phyloP scores from a whole-genome alignment of 495 filamentous ascomycete species.

The Talaromyces thailandensis region DNA sequence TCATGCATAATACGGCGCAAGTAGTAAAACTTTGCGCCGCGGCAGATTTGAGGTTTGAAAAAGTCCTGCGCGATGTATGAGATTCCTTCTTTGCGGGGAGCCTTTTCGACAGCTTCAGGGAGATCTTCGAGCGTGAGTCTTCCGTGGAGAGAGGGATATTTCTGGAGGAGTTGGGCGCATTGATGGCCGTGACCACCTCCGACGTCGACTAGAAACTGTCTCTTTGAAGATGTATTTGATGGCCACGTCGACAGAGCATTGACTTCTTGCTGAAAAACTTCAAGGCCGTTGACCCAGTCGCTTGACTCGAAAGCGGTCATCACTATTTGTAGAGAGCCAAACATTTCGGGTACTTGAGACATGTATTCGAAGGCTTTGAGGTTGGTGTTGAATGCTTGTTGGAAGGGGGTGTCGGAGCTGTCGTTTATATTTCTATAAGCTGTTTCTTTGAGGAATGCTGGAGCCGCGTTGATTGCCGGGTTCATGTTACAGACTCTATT shows the following conservation, averaged over 20 bases:
- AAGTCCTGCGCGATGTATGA: constrained; percentile 32
- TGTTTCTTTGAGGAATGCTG: constrained; percentile 28
- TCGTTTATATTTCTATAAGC: constrained; percentile 30
- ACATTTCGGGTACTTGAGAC: constrained; percentile 24
- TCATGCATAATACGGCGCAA: constrained; percentile 41
- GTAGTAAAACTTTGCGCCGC: constrained; percentile 25
- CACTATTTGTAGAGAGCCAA: constrained; percentile 23
- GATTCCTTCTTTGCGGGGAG: constrained; percentile 5
- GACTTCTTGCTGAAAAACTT: constrained; percentile 7
- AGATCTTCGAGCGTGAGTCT: constrained; percentile 47
- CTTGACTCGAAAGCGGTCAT: constrained; percentile 24
- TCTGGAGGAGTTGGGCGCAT: constrained; percentile 29
- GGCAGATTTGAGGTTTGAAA: constrained; percentile 41
- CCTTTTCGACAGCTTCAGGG: constrained; percentile 26
- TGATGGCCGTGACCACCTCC: constrained; percentile 49
- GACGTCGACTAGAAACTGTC: constrained; percentile 35
- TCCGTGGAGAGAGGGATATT: constrained; percentile 29
- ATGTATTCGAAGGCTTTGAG: constrained; percentile 32
- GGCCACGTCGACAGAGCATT: neutral
- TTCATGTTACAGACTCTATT: constrained; percentile 15
- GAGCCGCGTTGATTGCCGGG: constrained; percentile 20
- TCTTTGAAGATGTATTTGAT: neutral
- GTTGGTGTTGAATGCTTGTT: constrained; percentile 31
- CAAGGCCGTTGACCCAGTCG: constrained; percentile 16
- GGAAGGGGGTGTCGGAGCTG: constrained; percentile 25